Percentiles rank a stretch among this genome's conserved stretches.
Conservation (phyloP, 1,284 basidiomycete species). For the Leucoagaricus sp. region DNA sequence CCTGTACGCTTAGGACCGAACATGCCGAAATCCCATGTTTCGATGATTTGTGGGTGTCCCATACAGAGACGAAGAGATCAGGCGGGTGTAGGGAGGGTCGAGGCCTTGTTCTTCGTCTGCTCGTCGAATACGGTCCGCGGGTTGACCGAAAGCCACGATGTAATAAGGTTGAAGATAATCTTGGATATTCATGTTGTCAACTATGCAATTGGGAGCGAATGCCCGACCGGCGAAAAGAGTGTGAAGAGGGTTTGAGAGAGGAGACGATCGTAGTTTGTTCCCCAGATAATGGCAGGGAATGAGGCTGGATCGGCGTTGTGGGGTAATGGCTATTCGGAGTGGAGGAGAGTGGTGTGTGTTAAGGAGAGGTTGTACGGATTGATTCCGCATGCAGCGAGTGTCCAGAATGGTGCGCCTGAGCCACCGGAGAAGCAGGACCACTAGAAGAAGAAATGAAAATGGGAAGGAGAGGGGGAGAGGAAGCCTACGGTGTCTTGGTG, state of each 20-base stretch:
- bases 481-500: constrained; percentile 91
- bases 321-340: constrained; percentile 82
- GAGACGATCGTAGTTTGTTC: constrained; percentile 92
- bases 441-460: constrained; percentile 45
- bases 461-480: background rate
- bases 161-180: constrained; percentile 91
- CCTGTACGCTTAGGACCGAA: constrained; percentile 82
- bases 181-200: constrained; percentile 93
- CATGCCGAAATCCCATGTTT: constrained; percentile 80
- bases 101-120: constrained; percentile 66
- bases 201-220: constrained; percentile 89
- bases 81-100: constrained; percentile 80
- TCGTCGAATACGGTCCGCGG: constrained; percentile 74
- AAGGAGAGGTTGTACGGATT: constrained; percentile 84
- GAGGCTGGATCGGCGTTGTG: constrained; percentile 66
- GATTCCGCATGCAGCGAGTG: constrained; percentile 88
- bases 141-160: constrained; percentile 72
- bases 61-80: constrained; percentile 88
- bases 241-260: constrained; percentile 91
- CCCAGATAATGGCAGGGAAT: constrained; percentile 95
- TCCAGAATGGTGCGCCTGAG: constrained; percentile 96
- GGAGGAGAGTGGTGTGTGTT: constrained; percentile 86
- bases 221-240: constrained; percentile 91
- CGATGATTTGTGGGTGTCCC: constrained; percentile 84
- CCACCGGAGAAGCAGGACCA: constrained; percentile 98